Conservation (phyloP, 179 eudicot genomes). For the Pouteria campechiana region DNA sequence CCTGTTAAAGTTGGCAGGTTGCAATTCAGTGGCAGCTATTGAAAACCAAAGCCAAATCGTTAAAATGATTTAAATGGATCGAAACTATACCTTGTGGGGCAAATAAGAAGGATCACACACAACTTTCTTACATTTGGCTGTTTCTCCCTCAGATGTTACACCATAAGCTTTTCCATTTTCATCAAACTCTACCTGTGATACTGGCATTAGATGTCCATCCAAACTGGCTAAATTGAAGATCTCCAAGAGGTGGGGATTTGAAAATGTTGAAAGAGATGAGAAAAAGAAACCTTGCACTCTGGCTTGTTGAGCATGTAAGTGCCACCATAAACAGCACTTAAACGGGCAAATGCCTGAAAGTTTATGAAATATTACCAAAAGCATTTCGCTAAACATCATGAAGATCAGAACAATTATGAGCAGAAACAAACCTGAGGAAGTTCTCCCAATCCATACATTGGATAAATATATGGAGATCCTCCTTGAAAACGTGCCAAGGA, state of each 20-base stretch:
- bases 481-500: conserved; percentile 74
- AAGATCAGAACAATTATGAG: background rate
- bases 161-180: conserved; percentile 61
- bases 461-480: conserved; percentile 81
- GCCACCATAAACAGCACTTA: conserved; percentile 86
- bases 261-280: background rate
- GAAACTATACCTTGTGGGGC: conserved; percentile 45
- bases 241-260: background rate
- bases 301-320: conserved; percentile 80
- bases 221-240: background rate
- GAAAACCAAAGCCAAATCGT: background rate
- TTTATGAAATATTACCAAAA: background rate
- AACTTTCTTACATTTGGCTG: conserved; percentile 80
- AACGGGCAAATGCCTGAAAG: conserved; percentile 74
- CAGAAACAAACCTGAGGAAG: conserved; percentile 55
- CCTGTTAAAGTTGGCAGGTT: conserved; percentile 25
- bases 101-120: conserved; percentile 88
- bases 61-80: background rate
- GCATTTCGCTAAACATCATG: background rate
- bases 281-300: conserved; percentile 57
- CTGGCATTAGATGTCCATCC: background rate
- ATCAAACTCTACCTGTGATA: conserved; percentile 67
- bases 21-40: background rate
- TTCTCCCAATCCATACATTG: conserved; percentile 73
- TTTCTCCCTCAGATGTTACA: conserved; percentile 77